Conservation (phyloP, 164 flowering plant genomes). For the Macadamia tetraphylla region DNA sequence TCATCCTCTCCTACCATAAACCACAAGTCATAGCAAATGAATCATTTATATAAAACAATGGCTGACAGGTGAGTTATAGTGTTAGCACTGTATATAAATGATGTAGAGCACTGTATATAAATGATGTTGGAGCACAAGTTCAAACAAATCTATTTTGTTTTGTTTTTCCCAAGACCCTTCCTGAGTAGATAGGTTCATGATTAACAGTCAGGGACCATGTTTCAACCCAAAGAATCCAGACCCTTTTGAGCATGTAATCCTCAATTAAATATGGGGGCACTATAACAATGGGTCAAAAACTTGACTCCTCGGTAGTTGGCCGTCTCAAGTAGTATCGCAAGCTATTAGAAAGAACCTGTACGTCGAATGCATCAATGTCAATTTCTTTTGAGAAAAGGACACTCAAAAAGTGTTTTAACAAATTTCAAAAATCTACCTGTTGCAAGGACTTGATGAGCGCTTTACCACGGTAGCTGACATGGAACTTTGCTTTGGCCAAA, state of each 20-base stretch:
- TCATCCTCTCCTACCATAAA: too few species aligned
- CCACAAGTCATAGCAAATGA: too few species aligned
- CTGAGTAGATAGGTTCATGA: neutral
- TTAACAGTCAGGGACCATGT: neutral
- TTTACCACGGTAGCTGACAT: conserved; percentile 84
- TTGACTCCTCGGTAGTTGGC: conserved; percentile 82
- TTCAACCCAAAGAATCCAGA: neutral
- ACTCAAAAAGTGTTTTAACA: too few species aligned
- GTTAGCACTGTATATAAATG: neutral
- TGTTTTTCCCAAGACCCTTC: neutral
- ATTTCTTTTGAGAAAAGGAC: neutral
- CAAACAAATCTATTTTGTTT: neutral
- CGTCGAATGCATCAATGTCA: neutral
- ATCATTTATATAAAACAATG: too few species aligned
- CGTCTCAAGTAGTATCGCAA: conserved; percentile 88
- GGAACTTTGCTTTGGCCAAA: conserved; percentile 94
- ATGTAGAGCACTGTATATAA: too few species aligned
- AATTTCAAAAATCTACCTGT: conserved; percentile 42
- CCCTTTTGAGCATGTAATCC: neutral
- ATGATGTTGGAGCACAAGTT: neutral
- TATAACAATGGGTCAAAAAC: conserved; percentile 52
- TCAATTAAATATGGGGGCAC: neutral
- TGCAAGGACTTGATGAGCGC: conserved; percentile 83
- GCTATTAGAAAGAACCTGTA: conserved; percentile 88
- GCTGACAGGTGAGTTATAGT: too few species aligned